These are phyloP conservation scores for Spencermartinsiella europaea DNA, from an alignment of 805 yeast genomes.

Conservation along the genomic window DNA sequence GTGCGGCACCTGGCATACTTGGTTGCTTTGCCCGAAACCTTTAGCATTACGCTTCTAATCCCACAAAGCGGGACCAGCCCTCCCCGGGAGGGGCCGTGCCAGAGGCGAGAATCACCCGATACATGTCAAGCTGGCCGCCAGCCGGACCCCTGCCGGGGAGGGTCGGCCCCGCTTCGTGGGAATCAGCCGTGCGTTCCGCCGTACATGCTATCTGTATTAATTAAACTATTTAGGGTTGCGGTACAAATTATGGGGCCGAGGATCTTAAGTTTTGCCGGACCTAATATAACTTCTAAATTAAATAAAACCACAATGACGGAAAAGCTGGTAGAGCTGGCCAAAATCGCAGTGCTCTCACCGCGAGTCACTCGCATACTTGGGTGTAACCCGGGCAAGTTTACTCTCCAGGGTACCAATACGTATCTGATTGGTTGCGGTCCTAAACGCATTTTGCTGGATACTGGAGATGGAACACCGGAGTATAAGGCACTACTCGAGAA, in stretches of 20 bases:
- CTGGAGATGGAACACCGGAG: slow-evolving; percentile 32
- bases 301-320: not conserved
- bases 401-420: slow-evolving; percentile 38
- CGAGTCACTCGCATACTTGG: slow-evolving; percentile 33
- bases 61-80: too few relatives aligned
- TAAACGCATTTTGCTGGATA: slow-evolving; percentile 31
- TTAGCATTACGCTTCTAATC: too few relatives aligned
- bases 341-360: slow-evolving; percentile 28
- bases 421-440: slow-evolving; percentile 33
- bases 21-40: too few relatives aligned
- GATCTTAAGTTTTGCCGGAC: too few relatives aligned
- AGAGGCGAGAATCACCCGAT: too few relatives aligned
- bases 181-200: not conserved
- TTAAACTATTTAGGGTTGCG: not conserved
- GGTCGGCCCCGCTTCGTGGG: too few relatives aligned
- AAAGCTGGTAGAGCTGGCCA: slow-evolving; percentile 9
- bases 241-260: too few relatives aligned
- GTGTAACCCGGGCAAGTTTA: slow-evolving; percentile 34
- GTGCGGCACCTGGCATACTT: too few relatives aligned
- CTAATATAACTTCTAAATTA: too few relatives aligned
- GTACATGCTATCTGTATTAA: not conserved
- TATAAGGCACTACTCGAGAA: slow-evolving; percentile 24
- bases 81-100: too few relatives aligned
- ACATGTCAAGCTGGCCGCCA: too few relatives aligned
- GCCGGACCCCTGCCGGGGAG: too few relatives aligned